A percentile compares a stretch with the other conserved stretches of the same genome.
phyloP scores from a whole-genome alignment of 2,329 filamentous ascomycete species.

The Elsinoe batatas region DNA sequence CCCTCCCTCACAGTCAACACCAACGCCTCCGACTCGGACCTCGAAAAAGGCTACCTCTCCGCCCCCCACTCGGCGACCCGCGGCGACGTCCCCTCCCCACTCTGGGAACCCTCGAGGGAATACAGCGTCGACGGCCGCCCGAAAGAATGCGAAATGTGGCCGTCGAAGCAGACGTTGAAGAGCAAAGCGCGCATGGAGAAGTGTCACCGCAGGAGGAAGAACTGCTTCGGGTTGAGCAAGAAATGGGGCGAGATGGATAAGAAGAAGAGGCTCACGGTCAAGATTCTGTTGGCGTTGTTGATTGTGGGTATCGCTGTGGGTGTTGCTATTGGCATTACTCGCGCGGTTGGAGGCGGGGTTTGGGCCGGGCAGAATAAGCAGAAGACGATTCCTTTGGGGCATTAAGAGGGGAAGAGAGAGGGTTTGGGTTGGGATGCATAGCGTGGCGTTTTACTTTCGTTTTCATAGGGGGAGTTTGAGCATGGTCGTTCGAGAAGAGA shows the following conservation, averaged over 20 bases:
- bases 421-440: neutral
- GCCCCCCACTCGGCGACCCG: slow-evolving; percentile 20
- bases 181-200: slow-evolving; percentile 25
- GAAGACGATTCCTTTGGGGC: slow-evolving; percentile 18
- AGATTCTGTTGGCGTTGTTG: slow-evolving; percentile 37
- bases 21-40: slow-evolving; percentile 21
- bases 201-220: slow-evolving; percentile 23
- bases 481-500: neutral
- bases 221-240: slow-evolving; percentile 26
- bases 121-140: slow-evolving; percentile 23
- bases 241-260: slow-evolving; percentile 32
- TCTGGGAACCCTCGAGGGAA: slow-evolving; percentile 14
- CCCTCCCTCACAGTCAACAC: slow-evolving; percentile 10
- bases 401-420: neutral
- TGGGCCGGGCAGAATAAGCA: slow-evolving; percentile 32
- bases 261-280: slow-evolving; percentile 35
- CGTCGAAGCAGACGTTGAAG: slow-evolving; percentile 38
- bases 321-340: slow-evolving; percentile 40
- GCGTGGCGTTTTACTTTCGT: slow-evolving; percentile 1
- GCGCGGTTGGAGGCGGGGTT: slow-evolving; percentile 40
- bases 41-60: slow-evolving; percentile 33
- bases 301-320: slow-evolving; percentile 38
- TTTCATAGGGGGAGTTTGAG: neutral
- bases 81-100: slow-evolving; percentile 27
- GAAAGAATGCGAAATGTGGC: slow-evolving; percentile 45